These are phyloP conservation scores for Cyanodermella asteris DNA, from an alignment of 2,329 filamentous ascomycete genomes.

Conservation along the genomic window DNA sequence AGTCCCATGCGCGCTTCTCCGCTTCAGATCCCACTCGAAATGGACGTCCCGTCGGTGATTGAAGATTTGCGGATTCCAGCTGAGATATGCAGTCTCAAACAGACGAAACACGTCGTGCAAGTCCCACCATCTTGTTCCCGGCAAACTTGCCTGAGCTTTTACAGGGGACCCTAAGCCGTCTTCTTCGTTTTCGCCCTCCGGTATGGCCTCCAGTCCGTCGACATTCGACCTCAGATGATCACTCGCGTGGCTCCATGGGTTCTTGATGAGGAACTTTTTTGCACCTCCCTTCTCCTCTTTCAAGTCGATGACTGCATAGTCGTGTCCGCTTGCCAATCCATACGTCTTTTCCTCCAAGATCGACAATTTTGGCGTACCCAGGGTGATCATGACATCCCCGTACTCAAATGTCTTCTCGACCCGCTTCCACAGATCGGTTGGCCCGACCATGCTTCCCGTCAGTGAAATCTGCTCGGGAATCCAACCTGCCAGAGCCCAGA, in stretches of 20 bases:
- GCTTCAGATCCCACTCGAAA: constrained; percentile 57
- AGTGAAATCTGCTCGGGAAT: constrained; percentile 87
- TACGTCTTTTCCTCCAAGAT: constrained; percentile 54
- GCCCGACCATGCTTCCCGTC: constrained; percentile 29
- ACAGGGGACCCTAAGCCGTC: constrained; percentile 6
- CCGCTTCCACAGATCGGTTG: constrained; percentile 46
- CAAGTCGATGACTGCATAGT: constrained; percentile 78
- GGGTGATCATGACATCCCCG: constrained; percentile 66
- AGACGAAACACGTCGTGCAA: constrained; percentile 73
- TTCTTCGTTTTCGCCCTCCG: constrained; percentile 29
- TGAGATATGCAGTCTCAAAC: constrained; percentile 89
- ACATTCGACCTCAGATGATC: too few relatives aligned
- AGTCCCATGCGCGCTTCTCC: constrained; percentile 39
- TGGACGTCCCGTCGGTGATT: constrained; percentile 66
- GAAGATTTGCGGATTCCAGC: constrained; percentile 87
- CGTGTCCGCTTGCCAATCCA: constrained; percentile 73
- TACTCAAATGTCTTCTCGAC: constrained; percentile 52
- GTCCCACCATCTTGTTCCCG: constrained; percentile 85
- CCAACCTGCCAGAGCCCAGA: constrained; percentile 88
- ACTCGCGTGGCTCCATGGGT: constrained; percentile 77
- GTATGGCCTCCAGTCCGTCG: too few relatives aligned
- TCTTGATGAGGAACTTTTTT: constrained; percentile 65
- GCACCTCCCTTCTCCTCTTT: constrained; percentile 37
- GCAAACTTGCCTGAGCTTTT: constrained; percentile 13
- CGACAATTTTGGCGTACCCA: constrained; percentile 72